Conservation (phyloP, 1,284 basidiomycete species). For the Thecaphora thlaspeos region DNA sequence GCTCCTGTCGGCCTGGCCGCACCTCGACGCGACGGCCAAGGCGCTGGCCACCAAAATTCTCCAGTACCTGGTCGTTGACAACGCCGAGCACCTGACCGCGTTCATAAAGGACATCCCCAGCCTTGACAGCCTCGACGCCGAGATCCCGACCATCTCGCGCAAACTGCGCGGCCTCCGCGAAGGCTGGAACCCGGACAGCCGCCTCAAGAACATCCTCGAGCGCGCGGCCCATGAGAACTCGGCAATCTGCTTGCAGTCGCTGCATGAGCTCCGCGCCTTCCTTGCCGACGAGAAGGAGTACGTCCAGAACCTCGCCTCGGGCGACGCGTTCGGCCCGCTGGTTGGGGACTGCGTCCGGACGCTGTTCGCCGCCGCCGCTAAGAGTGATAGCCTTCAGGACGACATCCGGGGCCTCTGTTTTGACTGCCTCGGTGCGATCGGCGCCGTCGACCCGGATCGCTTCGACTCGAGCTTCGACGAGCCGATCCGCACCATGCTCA, state of each 20-base stretch:
- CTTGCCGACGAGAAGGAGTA: slow-evolving; percentile 32
- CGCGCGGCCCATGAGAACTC: slow-evolving; percentile 78
- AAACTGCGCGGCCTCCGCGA: slow-evolving; percentile 44
- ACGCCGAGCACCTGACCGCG: slow-evolving; percentile 62
- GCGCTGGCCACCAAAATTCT: slow-evolving; percentile 67
- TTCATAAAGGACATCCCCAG: slow-evolving; percentile 66
- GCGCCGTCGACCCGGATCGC: slow-evolving; percentile 93
- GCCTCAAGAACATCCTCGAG: slow-evolving; percentile 70
- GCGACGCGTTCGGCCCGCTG: slow-evolving; percentile 74
- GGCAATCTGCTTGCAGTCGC: slow-evolving; percentile 73
- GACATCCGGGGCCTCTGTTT: slow-evolving; percentile 67
- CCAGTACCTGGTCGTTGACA: slow-evolving; percentile 70
- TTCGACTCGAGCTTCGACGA: slow-evolving; percentile 71
- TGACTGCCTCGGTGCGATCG: slow-evolving; percentile 89
- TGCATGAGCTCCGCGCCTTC: slow-evolving; percentile 70
- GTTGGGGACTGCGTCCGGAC: slow-evolving; percentile 71
- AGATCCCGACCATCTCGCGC: slow-evolving; percentile 51
- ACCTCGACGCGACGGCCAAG: slow-evolving; percentile 65
- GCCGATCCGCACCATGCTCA: slow-evolving; percentile 70
- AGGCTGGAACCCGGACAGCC: slow-evolving; percentile 61
- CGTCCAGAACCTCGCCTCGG: slow-evolving; percentile 40
- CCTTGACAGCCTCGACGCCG: slow-evolving; percentile 60
- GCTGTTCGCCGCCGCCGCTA: slow-evolving; percentile 71
- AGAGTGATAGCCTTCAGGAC: slow-evolving; percentile 63
- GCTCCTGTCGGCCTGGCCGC: slow-evolving; percentile 75